A percentile compares a stretch with the other conserved stretches of the same genome.
Conservation (phyloP, 2,329 filamentous ascomycete species). For the Exophiala dermatitidis region DNA sequence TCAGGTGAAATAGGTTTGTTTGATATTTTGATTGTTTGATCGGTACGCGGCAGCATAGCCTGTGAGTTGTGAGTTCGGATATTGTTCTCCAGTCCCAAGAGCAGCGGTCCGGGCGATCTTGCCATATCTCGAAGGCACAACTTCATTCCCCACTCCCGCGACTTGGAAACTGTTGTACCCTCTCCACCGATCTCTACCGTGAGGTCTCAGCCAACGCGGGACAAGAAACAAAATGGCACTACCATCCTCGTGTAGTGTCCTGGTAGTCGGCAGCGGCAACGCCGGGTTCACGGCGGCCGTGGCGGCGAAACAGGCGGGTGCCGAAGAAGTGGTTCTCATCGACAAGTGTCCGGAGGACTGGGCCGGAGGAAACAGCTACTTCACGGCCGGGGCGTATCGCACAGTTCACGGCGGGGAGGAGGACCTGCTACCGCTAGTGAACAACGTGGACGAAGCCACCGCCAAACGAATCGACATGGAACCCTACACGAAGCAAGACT, state of each 20-base stretch:
- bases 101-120: too few relatives aligned
- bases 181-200: neutral
- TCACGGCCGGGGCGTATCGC: slow-evolving; percentile 59
- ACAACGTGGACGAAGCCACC: slow-evolving; percentile 44
- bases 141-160: too few relatives aligned
- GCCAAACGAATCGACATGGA: slow-evolving; percentile 50
- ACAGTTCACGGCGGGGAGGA: slow-evolving; percentile 49
- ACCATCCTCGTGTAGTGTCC: slow-evolving; percentile 26
- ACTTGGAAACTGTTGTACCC: too few relatives aligned
- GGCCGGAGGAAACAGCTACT: slow-evolving; percentile 59
- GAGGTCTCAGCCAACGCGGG: too few relatives aligned
- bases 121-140: too few relatives aligned
- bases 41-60: too few relatives aligned
- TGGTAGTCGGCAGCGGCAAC: slow-evolving; percentile 58
- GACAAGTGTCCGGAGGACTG: slow-evolving; percentile 54
- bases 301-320: slow-evolving; percentile 47
- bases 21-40: too few relatives aligned
- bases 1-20: too few relatives aligned
- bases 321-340: slow-evolving; percentile 46
- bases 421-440: slow-evolving; percentile 56
- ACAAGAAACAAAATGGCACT: neutral
- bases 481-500: slow-evolving; percentile 51
- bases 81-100: too few relatives aligned
- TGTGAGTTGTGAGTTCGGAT: too few relatives aligned
- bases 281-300: slow-evolving; percentile 57